These are phyloP conservation scores for Fraxinus baroniana DNA, from an alignment of 305 asterid genomes.

Conservation along the genomic window DNA sequence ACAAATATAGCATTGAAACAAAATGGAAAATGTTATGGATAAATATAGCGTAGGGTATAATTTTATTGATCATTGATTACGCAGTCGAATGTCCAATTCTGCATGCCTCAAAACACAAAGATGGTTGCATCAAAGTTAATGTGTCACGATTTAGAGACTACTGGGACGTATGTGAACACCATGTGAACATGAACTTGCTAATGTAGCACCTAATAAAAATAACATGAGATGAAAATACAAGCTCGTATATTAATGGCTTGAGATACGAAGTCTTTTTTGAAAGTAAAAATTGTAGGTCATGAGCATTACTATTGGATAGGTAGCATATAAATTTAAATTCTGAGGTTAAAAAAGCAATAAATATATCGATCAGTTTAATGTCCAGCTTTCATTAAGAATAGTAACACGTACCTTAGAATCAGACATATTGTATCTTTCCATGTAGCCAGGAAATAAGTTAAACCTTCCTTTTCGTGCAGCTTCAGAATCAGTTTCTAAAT, in stretches of 20 bases:
- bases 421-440: slow-evolving; percentile 87
- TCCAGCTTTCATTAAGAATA: not conserved
- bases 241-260: not conserved
- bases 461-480: slow-evolving; percentile 79
- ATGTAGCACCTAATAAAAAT: not conserved
- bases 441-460: slow-evolving; percentile 80
- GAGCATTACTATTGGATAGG: not conserved
- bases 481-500: slow-evolving; percentile 67
- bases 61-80: not conserved
- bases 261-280: not conserved
- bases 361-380: not conserved
- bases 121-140: not conserved
- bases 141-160: not conserved
- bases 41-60: not conserved
- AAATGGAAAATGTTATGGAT: not conserved
- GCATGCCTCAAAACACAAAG: not conserved
- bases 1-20: not conserved
- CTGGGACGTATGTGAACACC: not conserved
- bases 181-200: not conserved
- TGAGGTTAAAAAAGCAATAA: not conserved
- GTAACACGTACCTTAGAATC: slow-evolving; percentile 51
- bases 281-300: not conserved
- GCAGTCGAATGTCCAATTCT: not conserved
- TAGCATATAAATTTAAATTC: not conserved
- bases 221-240: not conserved